Percentiles rank a stretch among this genome's conserved stretches.
Evolutionary conservation across 2,329 filamentous ascomycete species (phyloP).

Genomic region (Fusarium anthophilum): DNA sequence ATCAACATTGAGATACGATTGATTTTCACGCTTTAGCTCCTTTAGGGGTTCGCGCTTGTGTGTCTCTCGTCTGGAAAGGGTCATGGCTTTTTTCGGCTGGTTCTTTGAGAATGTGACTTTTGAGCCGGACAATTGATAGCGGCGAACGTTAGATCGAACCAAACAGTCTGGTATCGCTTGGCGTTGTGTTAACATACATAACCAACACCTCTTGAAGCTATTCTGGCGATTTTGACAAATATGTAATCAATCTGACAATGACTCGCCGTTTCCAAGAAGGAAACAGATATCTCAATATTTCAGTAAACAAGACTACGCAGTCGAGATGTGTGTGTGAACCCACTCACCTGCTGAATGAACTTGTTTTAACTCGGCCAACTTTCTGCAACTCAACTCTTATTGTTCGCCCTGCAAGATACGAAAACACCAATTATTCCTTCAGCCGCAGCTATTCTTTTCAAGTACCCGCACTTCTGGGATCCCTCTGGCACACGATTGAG

Average conservation of each 20-base stretch:
- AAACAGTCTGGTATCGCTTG: slow-evolving; percentile 6
- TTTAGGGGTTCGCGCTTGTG: slow-evolving; percentile 28
- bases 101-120: slow-evolving; percentile 8
- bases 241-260: not conserved
- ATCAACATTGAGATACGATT: slow-evolving; percentile 35
- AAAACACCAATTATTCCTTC: slow-evolving; percentile 8
- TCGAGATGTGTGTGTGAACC: slow-evolving; percentile 4
- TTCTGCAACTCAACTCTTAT: slow-evolving; percentile 25
- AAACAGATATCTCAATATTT: not conserved
- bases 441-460: slow-evolving; percentile 8
- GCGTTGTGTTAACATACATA: not conserved
- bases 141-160: slow-evolving; percentile 1
- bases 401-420: not conserved
- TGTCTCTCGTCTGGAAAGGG: slow-evolving; percentile 27
- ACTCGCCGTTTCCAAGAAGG: not conserved
- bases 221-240: not conserved
- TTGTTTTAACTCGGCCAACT: slow-evolving; percentile 23
- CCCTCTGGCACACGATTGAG: slow-evolving; percentile 14
- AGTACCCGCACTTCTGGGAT: slow-evolving; percentile 10
- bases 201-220: slow-evolving; percentile 3
- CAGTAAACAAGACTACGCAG: not conserved
- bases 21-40: slow-evolving; percentile 37
- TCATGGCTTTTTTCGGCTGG: slow-evolving; percentile 23
- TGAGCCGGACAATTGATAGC: slow-evolving; percentile 14
- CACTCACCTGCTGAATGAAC: slow-evolving; percentile 13